Conservation (phyloP, 2,329 filamentous ascomycete species). For the Aspergillus sp. region DNA sequence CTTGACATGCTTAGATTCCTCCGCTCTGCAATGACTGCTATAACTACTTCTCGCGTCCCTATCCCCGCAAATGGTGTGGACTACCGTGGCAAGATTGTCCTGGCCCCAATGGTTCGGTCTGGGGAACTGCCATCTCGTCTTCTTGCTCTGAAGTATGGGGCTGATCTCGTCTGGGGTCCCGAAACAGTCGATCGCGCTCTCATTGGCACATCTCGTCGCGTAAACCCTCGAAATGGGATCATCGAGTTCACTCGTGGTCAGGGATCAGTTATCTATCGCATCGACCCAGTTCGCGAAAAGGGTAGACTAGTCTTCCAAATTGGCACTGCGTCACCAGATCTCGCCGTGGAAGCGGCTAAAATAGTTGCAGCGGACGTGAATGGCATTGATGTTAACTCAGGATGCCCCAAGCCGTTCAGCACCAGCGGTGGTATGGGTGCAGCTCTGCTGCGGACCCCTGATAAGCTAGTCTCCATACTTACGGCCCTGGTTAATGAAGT, state of each 20-base stretch:
- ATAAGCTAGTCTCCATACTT: conserved; percentile 75
- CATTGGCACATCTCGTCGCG: conserved; percentile 73
- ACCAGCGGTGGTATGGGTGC: conserved; percentile 94
- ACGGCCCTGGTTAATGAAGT: conserved; percentile 75
- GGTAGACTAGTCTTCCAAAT: conserved; percentile 81
- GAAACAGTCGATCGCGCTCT: conserved; percentile 90
- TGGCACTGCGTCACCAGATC: conserved; percentile 74
- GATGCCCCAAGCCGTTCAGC: conserved; percentile 96
- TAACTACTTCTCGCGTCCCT: conserved; percentile 57
- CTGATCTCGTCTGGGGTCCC: conserved; percentile 95
- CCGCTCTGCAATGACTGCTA: conserved; percentile 51
- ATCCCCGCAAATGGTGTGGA: conserved; percentile 86
- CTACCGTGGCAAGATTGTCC: conserved; percentile 86
- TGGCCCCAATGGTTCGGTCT: conserved; percentile 97
- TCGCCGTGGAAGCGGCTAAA: conserved; percentile 75
- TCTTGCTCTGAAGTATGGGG: conserved; percentile 85
- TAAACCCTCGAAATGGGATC: conserved; percentile 69
- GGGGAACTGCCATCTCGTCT: conserved; percentile 88
- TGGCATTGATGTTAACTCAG: conserved; percentile 94
- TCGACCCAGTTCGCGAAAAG: conserved; percentile 71
- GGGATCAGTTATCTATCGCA: conserved; percentile 71
- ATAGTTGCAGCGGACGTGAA: conserved; percentile 81
- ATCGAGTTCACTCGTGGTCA: conserved; percentile 73
- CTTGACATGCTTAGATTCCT: conserved; percentile 37
- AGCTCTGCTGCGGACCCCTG: conserved; percentile 76